These are phyloP conservation scores for Ganoderma leucocontextum DNA, from an alignment of 1,284 basidiomycete genomes.

Conservation along the genomic window DNA sequence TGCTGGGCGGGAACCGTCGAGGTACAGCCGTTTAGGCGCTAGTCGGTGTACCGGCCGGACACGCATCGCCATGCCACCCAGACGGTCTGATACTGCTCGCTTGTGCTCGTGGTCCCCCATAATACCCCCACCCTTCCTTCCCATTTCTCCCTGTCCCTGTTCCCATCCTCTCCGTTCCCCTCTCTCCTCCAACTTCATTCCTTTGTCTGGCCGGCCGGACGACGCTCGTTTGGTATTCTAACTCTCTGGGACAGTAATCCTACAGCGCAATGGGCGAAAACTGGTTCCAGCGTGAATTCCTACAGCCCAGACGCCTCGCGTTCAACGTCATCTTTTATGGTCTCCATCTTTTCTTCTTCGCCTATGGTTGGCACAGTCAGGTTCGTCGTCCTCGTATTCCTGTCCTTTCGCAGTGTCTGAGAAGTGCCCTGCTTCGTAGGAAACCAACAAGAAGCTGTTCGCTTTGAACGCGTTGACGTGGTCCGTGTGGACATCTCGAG, in stretches of 20 bases:
- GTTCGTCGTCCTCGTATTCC: constrained; percentile 44
- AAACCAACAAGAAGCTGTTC: constrained; percentile 65
- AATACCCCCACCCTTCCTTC: constrained; percentile 29
- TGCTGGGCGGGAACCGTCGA: constrained; percentile 16
- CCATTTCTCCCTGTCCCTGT: constrained; percentile 32
- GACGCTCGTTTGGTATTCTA: constrained; percentile 44
- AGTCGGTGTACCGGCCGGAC: constrained; percentile 15
- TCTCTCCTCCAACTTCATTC: constrained; percentile 40
- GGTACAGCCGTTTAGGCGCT: constrained; percentile 15
- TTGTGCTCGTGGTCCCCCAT: constrained; percentile 25
- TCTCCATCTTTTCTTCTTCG: constrained; percentile 73
- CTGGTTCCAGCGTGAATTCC: constrained; percentile 78
- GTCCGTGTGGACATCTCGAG: constrained; percentile 88
- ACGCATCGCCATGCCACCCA: constrained; percentile 33
- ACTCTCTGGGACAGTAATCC: constrained; percentile 36
- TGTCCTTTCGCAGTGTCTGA: constrained; percentile 5
- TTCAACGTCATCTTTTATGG: constrained; percentile 86
- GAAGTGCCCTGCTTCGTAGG: constrained; percentile 47
- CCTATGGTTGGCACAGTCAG: constrained; percentile 84
- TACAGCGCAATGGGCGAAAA: constrained; percentile 61
- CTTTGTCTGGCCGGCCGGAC: constrained; percentile 63
- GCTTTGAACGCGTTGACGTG: constrained; percentile 80
- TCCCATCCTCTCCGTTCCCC: constrained; percentile 22
- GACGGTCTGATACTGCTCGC: constrained; percentile 25
- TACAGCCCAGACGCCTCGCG: constrained; percentile 64